Percentiles rank a stretch among this genome's conserved stretches.
Evolutionary conservation across 495 filamentous ascomycete genomes (phyloP).

Genomic region (Halenospora varia): DNA sequence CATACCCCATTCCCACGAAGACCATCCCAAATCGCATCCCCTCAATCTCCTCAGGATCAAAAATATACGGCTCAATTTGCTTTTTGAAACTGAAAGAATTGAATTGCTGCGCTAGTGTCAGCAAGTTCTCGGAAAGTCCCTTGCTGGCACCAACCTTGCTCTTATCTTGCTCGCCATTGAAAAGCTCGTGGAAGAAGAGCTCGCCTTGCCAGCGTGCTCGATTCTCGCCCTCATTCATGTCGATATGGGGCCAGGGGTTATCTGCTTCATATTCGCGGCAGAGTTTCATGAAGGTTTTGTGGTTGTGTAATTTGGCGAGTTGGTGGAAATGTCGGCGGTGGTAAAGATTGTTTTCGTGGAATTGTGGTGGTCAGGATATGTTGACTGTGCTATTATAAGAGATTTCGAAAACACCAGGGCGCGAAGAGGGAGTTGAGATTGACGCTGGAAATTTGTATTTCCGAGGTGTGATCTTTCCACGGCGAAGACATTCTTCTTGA

Average conservation of each 20-base stretch:
- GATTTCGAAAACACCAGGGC: background rate
- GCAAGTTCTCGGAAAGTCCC: background rate
- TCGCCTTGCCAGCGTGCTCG: background rate
- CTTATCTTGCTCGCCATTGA: background rate
- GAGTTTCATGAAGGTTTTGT: background rate
- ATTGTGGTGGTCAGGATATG: background rate
- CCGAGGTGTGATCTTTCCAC: background rate
- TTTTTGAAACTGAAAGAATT: constrained; percentile 1
- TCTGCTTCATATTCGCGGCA: background rate
- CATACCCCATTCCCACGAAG: background rate
- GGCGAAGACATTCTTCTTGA: background rate
- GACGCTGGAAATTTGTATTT: background rate
- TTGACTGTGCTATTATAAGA: background rate
- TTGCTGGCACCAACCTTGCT: background rate
- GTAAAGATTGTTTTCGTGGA: no score
- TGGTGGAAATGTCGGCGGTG: no score
- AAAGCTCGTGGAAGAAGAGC: background rate
- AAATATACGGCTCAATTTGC: constrained; percentile 2
- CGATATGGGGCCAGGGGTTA: constrained; percentile 3
- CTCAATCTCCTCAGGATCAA: background rate
- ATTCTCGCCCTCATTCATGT: constrained; percentile 11
- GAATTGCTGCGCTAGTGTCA: background rate
- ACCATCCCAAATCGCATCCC: constrained; percentile 8
- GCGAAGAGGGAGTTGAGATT: background rate
- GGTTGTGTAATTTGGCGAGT: background rate